phyloP scores from a whole-genome alignment of 768 basidiomycete genomes.

The Naganishia kalamii region DNA sequence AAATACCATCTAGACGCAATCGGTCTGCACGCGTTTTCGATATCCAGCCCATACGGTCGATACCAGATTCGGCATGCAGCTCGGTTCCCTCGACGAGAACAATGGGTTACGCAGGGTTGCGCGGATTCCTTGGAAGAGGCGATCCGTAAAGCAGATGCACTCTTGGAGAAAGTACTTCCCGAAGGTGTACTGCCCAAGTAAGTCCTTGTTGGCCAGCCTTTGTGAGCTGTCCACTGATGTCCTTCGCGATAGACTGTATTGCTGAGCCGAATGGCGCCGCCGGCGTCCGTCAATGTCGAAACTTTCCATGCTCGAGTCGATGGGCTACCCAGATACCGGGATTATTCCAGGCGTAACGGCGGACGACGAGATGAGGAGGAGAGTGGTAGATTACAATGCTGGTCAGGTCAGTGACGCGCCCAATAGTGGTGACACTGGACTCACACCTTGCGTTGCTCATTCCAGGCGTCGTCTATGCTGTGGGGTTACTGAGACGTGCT shows the following conservation, averaged over 20 bases:
- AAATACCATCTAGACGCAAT: slow-evolving; percentile 54
- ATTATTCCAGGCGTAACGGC: too few species aligned
- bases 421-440: too few species aligned
- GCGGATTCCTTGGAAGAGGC: slow-evolving; percentile 35
- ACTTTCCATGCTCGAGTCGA: slow-evolving; percentile 27
- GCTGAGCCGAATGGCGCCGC: slow-evolving; percentile 35
- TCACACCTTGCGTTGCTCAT: too few species aligned
- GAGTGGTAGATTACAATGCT: too few species aligned
- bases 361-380: too few species aligned
- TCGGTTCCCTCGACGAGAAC: slow-evolving; percentile 23
- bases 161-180: slow-evolving; percentile 28
- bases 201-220: slow-evolving; percentile 10
- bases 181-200: slow-evolving; percentile 27
- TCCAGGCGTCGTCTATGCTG: too few species aligned
- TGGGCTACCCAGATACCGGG: too few species aligned
- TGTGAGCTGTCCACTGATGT: too few species aligned
- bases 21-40: slow-evolving; percentile 30
- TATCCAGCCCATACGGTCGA: slow-evolving; percentile 19
- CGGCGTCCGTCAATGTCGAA: slow-evolving; percentile 30
- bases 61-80: slow-evolving; percentile 29
- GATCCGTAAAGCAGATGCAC: slow-evolving; percentile 32
- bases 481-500: too few species aligned
- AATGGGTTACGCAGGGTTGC: slow-evolving; percentile 21
- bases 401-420: too few species aligned
- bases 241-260: slow-evolving; percentile 30